Base-by-base conservation (phyloP, 2,329 filamentous ascomycete genomes). In the Colletotrichum sidae region DNA sequence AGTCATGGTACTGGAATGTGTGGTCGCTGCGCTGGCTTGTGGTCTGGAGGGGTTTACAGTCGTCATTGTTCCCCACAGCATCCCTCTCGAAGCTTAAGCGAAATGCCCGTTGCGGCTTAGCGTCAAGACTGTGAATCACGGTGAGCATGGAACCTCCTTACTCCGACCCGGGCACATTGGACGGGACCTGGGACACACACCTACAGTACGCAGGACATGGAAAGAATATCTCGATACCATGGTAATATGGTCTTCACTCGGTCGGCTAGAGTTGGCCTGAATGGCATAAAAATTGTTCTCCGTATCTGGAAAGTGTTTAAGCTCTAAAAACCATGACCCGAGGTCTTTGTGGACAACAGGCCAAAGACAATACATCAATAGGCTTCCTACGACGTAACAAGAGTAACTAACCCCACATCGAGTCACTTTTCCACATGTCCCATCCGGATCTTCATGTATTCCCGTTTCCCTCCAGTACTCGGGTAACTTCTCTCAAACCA, bases 11-110 rank as follows among this genome's bases (percentile, higher is more conserved):
- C 25, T 25, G 25, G 25, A 25, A 25, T 25, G 25, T 25, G 25
- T 25, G 25, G 25, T 25, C 25, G 25, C 25, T 25, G 38, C 9
- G 38, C 9, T 5, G 38, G 38, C 9, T 15, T 45, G 42, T 11
- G 13, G 42, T 11, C 12, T 11, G 10, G 42, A n/a, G 42, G 42
- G 42, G 9, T 15, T 15, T 38, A 11, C 39, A 17, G 8, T 50
- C 55, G 57, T 56, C 52, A 52, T 62, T 17, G 15, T 11, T 17
- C 37, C 51, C 62, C 57, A 53, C 50, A 44, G n/a, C 52, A 51
- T 56, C n/a, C 41, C 45, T 55, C 51, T 45, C 34, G 39, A 34
- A 55, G 50, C 45, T 60, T 60, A 51, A 51, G 38, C 61, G 44
- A 65, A 17, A 15, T 37, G 15, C 51, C 52, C 13, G 47, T 52